Evolutionary conservation across 2,329 filamentous ascomycete species (phyloP).

Genomic region (Sphaerulina vaccinii): DNA sequence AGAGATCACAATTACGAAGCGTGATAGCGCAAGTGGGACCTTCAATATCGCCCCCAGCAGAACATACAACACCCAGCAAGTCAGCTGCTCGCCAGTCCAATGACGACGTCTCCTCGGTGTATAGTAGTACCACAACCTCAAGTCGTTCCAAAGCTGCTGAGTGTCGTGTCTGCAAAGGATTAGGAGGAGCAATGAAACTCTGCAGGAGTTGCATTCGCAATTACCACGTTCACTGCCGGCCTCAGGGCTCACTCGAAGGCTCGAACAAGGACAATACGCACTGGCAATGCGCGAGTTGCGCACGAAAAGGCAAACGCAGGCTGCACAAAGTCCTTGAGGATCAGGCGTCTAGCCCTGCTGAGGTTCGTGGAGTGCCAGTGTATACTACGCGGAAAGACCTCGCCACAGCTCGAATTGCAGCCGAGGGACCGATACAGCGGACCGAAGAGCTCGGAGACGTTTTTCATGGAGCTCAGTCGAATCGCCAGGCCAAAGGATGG

Average conservation of each 20-base stretch:
- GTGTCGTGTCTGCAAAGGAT: slow-evolving; percentile 37
- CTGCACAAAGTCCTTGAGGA: not conserved
- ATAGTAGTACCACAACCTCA: slow-evolving; percentile 24
- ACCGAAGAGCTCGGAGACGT: too few species aligned
- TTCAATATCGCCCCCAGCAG: not conserved
- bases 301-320: slow-evolving; percentile 18
- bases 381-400: not conserved
- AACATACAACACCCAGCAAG: not conserved
- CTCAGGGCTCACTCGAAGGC: slow-evolving; percentile 9
- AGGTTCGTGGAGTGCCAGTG: not conserved
- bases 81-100: not conserved
- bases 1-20: not conserved
- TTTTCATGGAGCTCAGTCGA: too few species aligned
- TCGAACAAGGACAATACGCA: too few species aligned
- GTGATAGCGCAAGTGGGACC: not conserved
- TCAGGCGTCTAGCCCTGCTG: not conserved
- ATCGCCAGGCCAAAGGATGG: too few species aligned
- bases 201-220: slow-evolving; percentile 37
- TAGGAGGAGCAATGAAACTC: slow-evolving; percentile 33
- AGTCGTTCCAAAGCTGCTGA: slow-evolving; percentile 16
- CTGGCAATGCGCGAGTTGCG: slow-evolving; percentile 34
- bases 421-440: too few species aligned
- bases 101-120: slow-evolving; percentile 23
- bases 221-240: slow-evolving; percentile 34
- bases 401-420: not conserved